Percentiles rank a stretch among this genome's conserved stretches.
Conservation (phyloP, 768 basidiomycete species). For the Suillus discolor region DNA sequence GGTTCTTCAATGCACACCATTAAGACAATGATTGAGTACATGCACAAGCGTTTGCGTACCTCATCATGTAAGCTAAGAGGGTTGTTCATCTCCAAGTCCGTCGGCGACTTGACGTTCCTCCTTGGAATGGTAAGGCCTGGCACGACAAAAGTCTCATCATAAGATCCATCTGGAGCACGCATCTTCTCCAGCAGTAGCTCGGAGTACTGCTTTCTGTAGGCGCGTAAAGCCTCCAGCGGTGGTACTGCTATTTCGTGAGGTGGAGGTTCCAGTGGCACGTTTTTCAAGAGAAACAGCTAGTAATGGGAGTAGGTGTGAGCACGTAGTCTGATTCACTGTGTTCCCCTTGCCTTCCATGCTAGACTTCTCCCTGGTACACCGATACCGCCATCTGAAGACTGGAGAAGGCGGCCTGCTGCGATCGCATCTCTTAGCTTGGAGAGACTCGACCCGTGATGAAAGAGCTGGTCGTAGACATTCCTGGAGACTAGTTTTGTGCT, state of each 20-base stretch:
- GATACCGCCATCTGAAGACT: conserved; percentile 38
- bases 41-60: conserved; percentile 37
- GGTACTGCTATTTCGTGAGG: conserved; percentile 39
- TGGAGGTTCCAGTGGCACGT: conserved; percentile 56
- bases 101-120: conserved; percentile 28
- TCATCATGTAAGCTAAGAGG: conserved; percentile 80
- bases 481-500: conserved; percentile 25
- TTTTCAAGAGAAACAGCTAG: conserved; percentile 73
- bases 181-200: conserved; percentile 66
- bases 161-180: conserved; percentile 85
- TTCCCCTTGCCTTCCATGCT: conserved; percentile 70
- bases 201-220: conserved; percentile 58
- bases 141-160: conserved; percentile 64
- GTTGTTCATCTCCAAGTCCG: conserved; percentile 72
- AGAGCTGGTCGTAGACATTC: conserved; percentile 44
- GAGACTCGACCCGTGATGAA: conserved; percentile 55
- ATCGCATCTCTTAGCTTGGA: conserved; percentile 70
- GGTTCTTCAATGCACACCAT: conserved; percentile 56
- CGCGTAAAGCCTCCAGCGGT: conserved; percentile 45
- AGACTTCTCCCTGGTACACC: conserved; percentile 76
- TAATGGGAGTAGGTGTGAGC: conserved; percentile 25
- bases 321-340: conserved; percentile 15
- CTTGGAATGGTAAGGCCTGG: conserved; percentile 50
- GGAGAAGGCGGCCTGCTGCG: conserved; percentile 60
- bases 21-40: background rate